phyloP scores from a whole-genome alignment of 345 rosid genomes.

The Excoecaria agallocha region DNA sequence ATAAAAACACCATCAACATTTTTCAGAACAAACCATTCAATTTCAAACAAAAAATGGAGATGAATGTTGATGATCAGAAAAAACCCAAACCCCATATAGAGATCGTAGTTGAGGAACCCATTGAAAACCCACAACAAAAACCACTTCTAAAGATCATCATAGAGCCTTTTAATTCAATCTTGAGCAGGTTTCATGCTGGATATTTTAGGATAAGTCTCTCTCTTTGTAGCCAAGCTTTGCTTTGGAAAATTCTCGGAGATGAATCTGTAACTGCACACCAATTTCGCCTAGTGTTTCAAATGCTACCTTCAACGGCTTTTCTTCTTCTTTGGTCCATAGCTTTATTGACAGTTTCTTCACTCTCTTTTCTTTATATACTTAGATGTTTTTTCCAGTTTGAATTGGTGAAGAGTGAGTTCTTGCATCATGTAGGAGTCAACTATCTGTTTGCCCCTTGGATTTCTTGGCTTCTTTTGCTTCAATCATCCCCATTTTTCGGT shows the following conservation, averaged over 20 bases:
- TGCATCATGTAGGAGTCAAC: constrained; percentile 29
- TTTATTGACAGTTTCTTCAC: constrained; percentile 15
- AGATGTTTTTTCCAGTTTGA: constrained; percentile 24
- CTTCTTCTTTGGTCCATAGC: constrained; percentile 25
- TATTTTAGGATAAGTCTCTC: constrained; percentile 29
- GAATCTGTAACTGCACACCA: constrained; percentile 11
- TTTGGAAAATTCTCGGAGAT: constrained; percentile 25
- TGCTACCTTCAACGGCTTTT: constrained; percentile 22
- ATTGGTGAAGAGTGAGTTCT: constrained; percentile 26
- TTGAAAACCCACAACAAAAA: neutral
- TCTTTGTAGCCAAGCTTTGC: constrained; percentile 26
- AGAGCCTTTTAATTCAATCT: constrained; percentile 8
- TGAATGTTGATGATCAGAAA: neutral
- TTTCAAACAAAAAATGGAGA: neutral
- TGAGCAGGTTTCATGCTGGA: constrained; percentile 28
- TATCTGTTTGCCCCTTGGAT: constrained; percentile 34
- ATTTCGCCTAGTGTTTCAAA: constrained; percentile 10
- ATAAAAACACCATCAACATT: neutral
- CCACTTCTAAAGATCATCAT: neutral
- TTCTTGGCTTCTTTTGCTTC: constrained; percentile 32
- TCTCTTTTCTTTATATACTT: constrained; percentile 25
- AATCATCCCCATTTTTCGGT: constrained; percentile 17
- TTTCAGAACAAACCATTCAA: neutral
- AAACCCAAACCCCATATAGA: constrained; percentile 4
- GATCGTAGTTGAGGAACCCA: neutral